phyloP scores from a whole-genome alignment of 345 rosid species.

The Pugionium dolabratum region DNA sequence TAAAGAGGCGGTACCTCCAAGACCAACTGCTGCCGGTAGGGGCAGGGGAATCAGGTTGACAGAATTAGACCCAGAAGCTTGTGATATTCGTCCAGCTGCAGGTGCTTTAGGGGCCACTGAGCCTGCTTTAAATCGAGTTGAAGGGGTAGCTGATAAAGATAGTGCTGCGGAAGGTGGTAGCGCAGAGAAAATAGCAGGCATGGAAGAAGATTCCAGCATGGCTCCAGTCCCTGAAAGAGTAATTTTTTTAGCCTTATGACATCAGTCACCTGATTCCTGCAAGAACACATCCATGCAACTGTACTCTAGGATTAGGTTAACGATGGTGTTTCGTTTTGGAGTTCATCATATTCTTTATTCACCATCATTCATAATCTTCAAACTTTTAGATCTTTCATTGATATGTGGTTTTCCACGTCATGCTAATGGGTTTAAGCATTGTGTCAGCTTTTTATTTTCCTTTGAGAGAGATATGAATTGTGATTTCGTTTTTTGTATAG shows the following conservation, averaged over 20 bases:
- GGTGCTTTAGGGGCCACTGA: conserved; percentile 66
- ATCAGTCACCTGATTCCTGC: background rate
- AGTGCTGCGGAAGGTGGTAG: conserved; percentile 80
- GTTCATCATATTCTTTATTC: background rate
- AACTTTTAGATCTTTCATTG: conserved; percentile 11
- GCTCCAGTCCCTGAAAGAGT: conserved; percentile 93
- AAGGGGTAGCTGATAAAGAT: conserved; percentile 79
- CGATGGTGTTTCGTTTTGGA: conserved; percentile 1
- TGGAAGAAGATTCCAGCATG: conserved; percentile 76
- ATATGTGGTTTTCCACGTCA: conserved; percentile 7
- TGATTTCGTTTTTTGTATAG: conserved; percentile 44
- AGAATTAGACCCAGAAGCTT: conserved; percentile 85
- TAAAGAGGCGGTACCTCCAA: conserved; percentile 59
- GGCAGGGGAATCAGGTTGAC: conserved; percentile 85
- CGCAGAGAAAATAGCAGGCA: conserved; percentile 68
- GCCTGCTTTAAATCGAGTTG: conserved; percentile 66
- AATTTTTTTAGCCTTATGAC: conserved; percentile 7
- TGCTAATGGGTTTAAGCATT: conserved; percentile 1
- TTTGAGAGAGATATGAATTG: conserved; percentile 17
- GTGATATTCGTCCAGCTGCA: conserved; percentile 61
- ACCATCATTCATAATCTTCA: conserved; percentile 2
- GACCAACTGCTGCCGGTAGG: conserved; percentile 83
- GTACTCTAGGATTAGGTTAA: background rate
- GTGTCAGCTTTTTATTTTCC: background rate
- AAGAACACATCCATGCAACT: background rate